Evolutionary conservation across 2,329 filamentous ascomycete genomes (phyloP).

Genomic region (Pezicula carpinea): DNA sequence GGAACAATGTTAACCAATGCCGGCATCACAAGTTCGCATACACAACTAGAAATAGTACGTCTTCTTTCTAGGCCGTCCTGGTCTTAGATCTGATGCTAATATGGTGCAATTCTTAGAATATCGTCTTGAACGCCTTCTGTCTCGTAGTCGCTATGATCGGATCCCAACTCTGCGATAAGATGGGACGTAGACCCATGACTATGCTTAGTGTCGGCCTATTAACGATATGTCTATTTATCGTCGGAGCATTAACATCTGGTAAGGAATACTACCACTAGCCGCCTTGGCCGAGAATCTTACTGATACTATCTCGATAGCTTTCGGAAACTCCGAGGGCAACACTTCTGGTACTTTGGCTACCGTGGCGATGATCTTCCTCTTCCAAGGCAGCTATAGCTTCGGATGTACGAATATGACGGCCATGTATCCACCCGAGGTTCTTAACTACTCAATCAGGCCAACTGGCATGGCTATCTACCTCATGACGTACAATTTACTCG

Average conservation of each 20-base stretch:
- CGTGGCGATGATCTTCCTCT: constrained; percentile 42
- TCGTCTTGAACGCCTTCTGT: constrained; percentile 44
- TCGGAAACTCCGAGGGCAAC: background rate
- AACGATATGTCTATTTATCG: constrained; percentile 41
- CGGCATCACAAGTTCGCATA: background rate
- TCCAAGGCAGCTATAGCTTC: constrained; percentile 33
- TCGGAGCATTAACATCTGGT: constrained; percentile 42
- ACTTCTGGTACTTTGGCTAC: constrained; percentile 25
- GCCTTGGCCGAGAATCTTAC: background rate
- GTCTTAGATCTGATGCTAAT: background rate
- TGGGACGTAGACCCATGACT: constrained; percentile 40
- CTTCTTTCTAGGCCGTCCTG: background rate
- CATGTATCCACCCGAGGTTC: constrained; percentile 42
- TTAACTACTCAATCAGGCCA: constrained; percentile 43
- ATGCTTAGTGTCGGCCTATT: constrained; percentile 33
- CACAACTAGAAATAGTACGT: background rate
- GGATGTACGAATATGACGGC: constrained; percentile 42
- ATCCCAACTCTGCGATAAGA: constrained; percentile 34
- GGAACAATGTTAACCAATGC: background rate
- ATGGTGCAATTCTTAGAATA: constrained; percentile 30
- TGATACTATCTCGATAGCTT: background rate
- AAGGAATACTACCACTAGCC: background rate
- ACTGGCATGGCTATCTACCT: constrained; percentile 36
- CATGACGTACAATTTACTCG: constrained; percentile 10
- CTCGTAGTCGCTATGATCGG: constrained; percentile 35